A percentile compares a stretch with the other conserved stretches of the same genome.
Evolutionary conservation across 2,329 filamentous ascomycete genomes (phyloP).

Genomic region (Pseudogymnoascus sp.): DNA sequence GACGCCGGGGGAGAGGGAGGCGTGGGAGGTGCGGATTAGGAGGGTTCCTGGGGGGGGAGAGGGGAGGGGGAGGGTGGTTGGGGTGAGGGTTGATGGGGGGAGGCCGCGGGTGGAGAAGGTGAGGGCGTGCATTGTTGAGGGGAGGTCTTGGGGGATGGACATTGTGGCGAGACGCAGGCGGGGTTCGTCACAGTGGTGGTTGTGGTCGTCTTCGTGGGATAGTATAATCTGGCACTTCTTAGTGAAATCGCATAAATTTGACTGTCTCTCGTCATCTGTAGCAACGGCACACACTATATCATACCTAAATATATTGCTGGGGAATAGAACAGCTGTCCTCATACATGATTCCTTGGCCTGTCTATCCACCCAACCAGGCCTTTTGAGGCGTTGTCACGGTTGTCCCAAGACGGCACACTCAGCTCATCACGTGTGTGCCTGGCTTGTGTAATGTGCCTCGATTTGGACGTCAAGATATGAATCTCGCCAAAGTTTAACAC

Average conservation of each 20-base stretch:
- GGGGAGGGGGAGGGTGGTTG: not conserved
- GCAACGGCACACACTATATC: not conserved
- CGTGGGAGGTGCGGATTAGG: constrained; percentile 34
- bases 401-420: not conserved
- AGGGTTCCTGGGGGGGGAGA: constrained; percentile 16
- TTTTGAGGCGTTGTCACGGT: not conserved
- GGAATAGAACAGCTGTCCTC: not conserved
- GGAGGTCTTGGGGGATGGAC: not conserved
- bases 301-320: not conserved
- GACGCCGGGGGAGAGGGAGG: constrained; percentile 38
- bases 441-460: not conserved
- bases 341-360: not conserved
- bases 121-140: not conserved
- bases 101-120: not conserved
- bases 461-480: not conserved
- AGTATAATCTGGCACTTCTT: not conserved
- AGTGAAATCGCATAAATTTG: not conserved
- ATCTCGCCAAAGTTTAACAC: not conserved
- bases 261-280: not conserved
- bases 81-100: not conserved
- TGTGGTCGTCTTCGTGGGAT: not conserved
- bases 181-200: not conserved
- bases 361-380: not conserved
- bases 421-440: not conserved
- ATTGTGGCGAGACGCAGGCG: not conserved